Percentiles rank a stretch among this genome's conserved stretches.
Evolutionary conservation across 148 eudicot species (phyloP).

Genomic region (Cornus kousa): DNA sequence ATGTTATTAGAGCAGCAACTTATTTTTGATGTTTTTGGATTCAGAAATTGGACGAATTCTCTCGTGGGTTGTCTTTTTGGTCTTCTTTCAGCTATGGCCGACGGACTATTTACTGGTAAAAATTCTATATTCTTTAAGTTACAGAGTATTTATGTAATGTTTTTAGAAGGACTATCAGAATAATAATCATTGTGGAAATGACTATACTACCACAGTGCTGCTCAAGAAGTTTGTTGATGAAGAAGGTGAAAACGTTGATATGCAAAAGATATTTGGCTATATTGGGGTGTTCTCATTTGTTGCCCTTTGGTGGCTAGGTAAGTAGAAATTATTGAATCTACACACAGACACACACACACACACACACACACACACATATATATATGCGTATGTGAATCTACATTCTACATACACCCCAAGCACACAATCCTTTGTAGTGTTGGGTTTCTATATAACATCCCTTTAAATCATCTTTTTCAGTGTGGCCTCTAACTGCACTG

Average conservation of each 20-base stretch:
- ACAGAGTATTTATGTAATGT: not conserved
- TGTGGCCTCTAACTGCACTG: conserved; percentile 77
- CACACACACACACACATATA: no score
- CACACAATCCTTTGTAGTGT: no score
- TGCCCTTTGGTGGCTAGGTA: conserved; percentile 91
- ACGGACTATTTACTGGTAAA: conserved; percentile 79
- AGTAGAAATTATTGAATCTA: conserved; percentile 4
- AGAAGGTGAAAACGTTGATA: conserved; percentile 75
- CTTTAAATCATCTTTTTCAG: conserved; percentile 34
- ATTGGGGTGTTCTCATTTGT: conserved; percentile 69
- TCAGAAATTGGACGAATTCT: conserved; percentile 58
- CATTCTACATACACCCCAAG: no score
- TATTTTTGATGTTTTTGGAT: conserved; percentile 31
- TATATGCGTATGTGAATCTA: no score
- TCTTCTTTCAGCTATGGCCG: conserved; percentile 77
- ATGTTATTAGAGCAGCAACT: conserved; percentile 29
- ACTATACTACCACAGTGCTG: conserved; percentile 45
- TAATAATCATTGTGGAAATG: conserved; percentile 11
- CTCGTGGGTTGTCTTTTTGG: conserved; percentile 79
- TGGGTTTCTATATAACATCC: no score
- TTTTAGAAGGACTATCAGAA: conserved; percentile 4
- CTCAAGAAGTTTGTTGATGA: conserved; percentile 77
- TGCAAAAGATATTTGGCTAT: conserved; percentile 82
- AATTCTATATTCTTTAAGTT: not conserved
- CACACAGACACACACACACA: no score